Percentiles rank a stretch among this genome's conserved stretches.
phyloP scores from a whole-genome alignment of 2,329 filamentous ascomycete genomes.

The Mariannaea sp. region DNA sequence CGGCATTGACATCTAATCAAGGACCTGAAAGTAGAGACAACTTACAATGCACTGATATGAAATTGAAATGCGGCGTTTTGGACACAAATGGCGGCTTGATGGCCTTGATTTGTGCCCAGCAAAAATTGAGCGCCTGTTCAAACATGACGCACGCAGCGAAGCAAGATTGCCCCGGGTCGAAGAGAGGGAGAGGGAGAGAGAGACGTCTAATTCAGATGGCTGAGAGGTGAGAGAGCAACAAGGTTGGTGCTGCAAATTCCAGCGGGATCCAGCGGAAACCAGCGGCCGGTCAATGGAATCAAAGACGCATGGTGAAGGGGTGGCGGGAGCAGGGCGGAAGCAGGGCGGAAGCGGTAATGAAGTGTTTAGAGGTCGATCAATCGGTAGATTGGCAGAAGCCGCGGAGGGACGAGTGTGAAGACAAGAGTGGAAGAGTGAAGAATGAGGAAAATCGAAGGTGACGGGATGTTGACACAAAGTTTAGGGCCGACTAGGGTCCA shows the following conservation, averaged over 20 bases:
- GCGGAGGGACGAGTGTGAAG: no score
- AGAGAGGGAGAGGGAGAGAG: slow-evolving; percentile 4
- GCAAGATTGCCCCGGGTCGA: no score
- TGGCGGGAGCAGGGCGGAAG: neutral
- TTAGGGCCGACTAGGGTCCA: slow-evolving; percentile 2
- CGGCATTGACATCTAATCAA: neutral
- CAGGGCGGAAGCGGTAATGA: neutral
- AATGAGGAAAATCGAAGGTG: neutral
- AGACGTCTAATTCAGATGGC: slow-evolving; percentile 2
- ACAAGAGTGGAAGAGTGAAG: neutral
- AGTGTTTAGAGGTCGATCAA: neutral
- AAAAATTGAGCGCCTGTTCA: slow-evolving; percentile 38
- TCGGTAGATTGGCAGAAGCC: no score
- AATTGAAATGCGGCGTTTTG: slow-evolving; percentile 74
- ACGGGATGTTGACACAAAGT: neutral
- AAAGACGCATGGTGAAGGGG: neutral
- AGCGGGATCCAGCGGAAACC: neutral
- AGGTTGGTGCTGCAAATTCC: neutral
- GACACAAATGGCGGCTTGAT: slow-evolving; percentile 62
- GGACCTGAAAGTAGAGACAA: slow-evolving; percentile 21
- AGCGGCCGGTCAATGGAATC: neutral
- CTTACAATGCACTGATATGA: slow-evolving; percentile 80
- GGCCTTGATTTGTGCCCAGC: slow-evolving; percentile 52
- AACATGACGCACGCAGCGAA: slow-evolving; percentile 40
- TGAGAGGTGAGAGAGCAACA: slow-evolving; percentile 5